Conservation (phyloP, 2,329 filamentous ascomycete species). For the Fonsecaea pugnacius region DNA sequence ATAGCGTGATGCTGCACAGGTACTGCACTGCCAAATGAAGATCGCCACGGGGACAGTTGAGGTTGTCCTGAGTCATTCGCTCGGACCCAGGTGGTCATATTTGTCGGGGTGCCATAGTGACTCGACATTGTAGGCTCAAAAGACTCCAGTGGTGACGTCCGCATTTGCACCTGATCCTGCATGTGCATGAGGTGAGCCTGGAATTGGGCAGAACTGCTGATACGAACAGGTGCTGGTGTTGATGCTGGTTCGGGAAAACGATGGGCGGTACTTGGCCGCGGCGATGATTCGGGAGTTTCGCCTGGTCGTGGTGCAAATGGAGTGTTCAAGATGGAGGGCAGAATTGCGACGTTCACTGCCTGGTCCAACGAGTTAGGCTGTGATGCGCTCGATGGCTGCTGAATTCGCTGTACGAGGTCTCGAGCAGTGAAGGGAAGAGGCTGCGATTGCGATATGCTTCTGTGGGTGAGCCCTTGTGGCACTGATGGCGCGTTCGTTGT, state of each 20-base stretch:
- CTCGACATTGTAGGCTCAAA: slow-evolving; percentile 27
- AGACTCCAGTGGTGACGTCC: slow-evolving; percentile 29
- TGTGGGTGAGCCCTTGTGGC: slow-evolving; percentile 12
- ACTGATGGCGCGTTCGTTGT: slow-evolving; percentile 16
- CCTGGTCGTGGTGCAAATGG: slow-evolving; percentile 51
- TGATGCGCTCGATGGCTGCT: slow-evolving; percentile 24
- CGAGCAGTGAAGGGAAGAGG: slow-evolving; percentile 22
- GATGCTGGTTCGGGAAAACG: not conserved
- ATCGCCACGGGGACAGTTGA: slow-evolving; percentile 24
- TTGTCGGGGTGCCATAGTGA: slow-evolving; percentile 16
- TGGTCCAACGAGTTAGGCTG: slow-evolving; percentile 18
- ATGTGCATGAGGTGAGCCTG: slow-evolving; percentile 16
- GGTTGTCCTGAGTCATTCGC: slow-evolving; percentile 15
- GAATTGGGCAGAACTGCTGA: slow-evolving; percentile 25
- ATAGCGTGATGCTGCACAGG: slow-evolving; percentile 14
- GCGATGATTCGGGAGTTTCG: slow-evolving; percentile 47
- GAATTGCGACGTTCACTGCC: slow-evolving; percentile 25
- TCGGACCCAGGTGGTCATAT: slow-evolving; percentile 19
- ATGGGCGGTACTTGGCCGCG: slow-evolving; percentile 40
- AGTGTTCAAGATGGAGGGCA: slow-evolving; percentile 53
- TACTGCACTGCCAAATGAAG: slow-evolving; percentile 2
- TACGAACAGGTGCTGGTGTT: not conserved
- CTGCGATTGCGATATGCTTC: slow-evolving; percentile 8
- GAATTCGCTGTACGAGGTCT: slow-evolving; percentile 32
- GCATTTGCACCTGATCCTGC: slow-evolving; percentile 27